phyloP scores from a whole-genome alignment of 495 filamentous ascomycete species.

The Mytilinidion resinicola region DNA sequence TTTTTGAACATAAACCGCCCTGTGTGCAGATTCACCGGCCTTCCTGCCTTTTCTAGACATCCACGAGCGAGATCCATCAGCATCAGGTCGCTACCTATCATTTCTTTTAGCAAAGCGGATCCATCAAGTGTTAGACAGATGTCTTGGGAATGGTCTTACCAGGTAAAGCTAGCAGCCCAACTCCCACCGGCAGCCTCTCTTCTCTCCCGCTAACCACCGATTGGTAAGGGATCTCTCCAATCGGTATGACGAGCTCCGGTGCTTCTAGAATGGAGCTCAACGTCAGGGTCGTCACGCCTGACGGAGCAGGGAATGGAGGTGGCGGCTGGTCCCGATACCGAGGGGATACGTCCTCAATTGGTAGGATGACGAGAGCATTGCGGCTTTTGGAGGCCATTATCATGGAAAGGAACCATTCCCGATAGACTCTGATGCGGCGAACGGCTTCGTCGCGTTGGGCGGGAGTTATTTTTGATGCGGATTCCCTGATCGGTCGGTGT shows the following conservation, averaged over 20 bases:
- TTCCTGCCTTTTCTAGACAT: background rate
- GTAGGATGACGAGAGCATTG: background rate
- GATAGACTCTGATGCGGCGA: background rate
- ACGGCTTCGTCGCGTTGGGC: background rate
- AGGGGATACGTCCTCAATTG: conserved; percentile 1
- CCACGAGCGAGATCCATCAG: background rate
- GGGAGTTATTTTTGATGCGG: background rate
- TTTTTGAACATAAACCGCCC: background rate
- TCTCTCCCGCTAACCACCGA: background rate
- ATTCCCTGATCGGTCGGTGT: background rate
- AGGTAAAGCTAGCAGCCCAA: background rate
- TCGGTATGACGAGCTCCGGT: background rate
- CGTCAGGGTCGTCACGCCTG: background rate
- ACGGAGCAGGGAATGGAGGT: background rate
- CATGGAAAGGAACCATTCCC: background rate
- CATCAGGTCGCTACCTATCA: background rate
- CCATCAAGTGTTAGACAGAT: background rate
- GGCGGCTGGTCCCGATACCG: background rate
- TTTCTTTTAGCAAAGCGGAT: background rate
- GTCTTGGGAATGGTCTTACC: background rate
- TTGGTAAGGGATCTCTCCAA: background rate
- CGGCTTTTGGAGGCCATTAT: background rate
- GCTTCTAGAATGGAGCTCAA: background rate
- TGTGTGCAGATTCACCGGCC: background rate
- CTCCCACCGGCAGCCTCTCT: background rate